Conservation (phyloP, 2,329 filamentous ascomycete genomes). For the Verticillium alfalfae region DNA sequence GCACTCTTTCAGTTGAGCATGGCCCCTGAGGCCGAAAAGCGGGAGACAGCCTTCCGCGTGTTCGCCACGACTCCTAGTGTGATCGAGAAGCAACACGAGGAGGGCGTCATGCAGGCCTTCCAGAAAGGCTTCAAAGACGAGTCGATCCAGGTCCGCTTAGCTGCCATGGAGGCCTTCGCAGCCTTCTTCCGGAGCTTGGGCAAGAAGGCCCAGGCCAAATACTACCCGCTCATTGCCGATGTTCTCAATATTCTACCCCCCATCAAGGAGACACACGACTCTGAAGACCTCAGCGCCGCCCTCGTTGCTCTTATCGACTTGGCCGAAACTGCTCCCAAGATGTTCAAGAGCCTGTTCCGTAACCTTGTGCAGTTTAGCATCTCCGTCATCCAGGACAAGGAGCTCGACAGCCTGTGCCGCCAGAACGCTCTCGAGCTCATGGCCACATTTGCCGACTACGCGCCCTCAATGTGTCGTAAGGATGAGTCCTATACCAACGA, state of each 20-base stretch:
- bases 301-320: constrained; percentile 89
- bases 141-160: constrained; percentile 76
- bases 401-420: constrained; percentile 80
- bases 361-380: constrained; percentile 90
- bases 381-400: constrained; percentile 92
- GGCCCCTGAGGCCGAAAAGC: constrained; percentile 73
- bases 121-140: constrained; percentile 88
- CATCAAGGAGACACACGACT: constrained; percentile 85
- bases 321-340: constrained; percentile 89
- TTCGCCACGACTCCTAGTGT: constrained; percentile 93
- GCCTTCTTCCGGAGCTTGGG: constrained; percentile 88
- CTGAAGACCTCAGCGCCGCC: constrained; percentile 84
- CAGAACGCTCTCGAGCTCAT: constrained; percentile 96
- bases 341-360: constrained; percentile 95
- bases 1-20: constrained; percentile 88
- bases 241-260: constrained; percentile 92
- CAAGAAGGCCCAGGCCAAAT: constrained; percentile 86
- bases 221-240: constrained; percentile 79
- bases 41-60: constrained; percentile 90
- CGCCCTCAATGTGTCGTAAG: constrained; percentile 90
- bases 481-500: constrained; percentile 86
- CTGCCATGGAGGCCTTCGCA: constrained; percentile 94
- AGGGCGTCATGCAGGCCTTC: constrained; percentile 83
- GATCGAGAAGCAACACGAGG: constrained; percentile 93
- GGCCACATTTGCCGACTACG: constrained; percentile 95